Percentiles rank a stretch among this genome's conserved stretches.
phyloP scores from a whole-genome alignment of 345 rosid genomes.

The Mercurialis annua region DNA sequence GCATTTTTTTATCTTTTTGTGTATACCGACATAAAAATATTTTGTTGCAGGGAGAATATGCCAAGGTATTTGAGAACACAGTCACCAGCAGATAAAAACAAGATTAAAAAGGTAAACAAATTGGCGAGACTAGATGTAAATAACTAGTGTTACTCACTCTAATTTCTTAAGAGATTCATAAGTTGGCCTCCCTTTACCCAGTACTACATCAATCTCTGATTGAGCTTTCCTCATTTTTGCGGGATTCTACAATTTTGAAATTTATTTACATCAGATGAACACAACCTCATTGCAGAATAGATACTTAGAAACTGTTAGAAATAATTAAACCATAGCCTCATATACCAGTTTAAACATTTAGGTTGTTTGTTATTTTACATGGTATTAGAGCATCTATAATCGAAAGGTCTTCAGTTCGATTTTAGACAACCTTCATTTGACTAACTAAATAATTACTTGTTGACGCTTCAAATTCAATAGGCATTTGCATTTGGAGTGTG shows the following conservation, averaged over 20 bases:
- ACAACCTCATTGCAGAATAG: not conserved
- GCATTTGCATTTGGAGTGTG: too few relatives aligned
- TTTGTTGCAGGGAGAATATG: not conserved
- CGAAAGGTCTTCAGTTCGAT: too few relatives aligned
- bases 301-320: too few relatives aligned
- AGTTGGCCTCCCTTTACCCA: constrained; percentile 60
- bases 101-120: not conserved
- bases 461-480: too few relatives aligned
- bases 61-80: not conserved
- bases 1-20: not conserved
- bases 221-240: constrained; percentile 80
- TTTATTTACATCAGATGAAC: constrained; percentile 7
- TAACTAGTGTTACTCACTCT: constrained; percentile 46
- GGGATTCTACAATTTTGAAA: constrained; percentile 52
- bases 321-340: too few relatives aligned
- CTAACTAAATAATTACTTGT: too few relatives aligned
- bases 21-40: not conserved
- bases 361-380: too few relatives aligned
- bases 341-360: too few relatives aligned
- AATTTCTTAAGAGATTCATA: constrained; percentile 68
- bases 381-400: too few relatives aligned
- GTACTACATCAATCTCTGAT: constrained; percentile 74
- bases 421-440: too few relatives aligned
- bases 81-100: constrained; percentile 6
- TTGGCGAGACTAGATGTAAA: too few relatives aligned